Percentiles rank a stretch among this genome's conserved stretches.
phyloP scores from a whole-genome alignment of 768 basidiomycete genomes.

The Mycena galopus region DNA sequence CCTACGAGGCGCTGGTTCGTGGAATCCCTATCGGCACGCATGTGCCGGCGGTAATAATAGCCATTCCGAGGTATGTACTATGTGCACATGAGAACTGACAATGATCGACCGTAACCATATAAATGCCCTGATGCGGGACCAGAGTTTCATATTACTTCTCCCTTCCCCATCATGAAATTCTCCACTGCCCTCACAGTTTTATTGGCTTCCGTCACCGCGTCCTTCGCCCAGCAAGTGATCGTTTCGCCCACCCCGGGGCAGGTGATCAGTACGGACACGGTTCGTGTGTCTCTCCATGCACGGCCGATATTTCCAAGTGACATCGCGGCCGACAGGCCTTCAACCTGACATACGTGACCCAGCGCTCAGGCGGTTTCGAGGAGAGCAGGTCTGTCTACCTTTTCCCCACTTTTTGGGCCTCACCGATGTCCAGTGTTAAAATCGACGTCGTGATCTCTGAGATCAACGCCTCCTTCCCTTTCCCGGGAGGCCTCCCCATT shows the following conservation, averaged over 20 bases:
- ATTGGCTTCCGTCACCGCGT: background rate
- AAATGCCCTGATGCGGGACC: slow-evolving; percentile 4
- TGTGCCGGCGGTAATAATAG: too few relatives aligned
- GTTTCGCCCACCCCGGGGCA: slow-evolving; percentile 15
- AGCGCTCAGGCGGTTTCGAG: slow-evolving; percentile 14
- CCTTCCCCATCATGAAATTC: slow-evolving; percentile 1
- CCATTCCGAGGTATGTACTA: too few relatives aligned
- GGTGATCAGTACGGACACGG: background rate
- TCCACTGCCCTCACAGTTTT: slow-evolving; percentile 2
- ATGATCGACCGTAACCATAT: background rate
- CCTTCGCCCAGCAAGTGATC: slow-evolving; percentile 18
- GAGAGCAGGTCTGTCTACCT: slow-evolving; percentile 10
- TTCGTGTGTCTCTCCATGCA: slow-evolving; percentile 13
- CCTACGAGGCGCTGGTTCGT: too few relatives aligned
- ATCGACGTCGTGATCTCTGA: slow-evolving; percentile 17
- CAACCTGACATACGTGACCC: slow-evolving; percentile 14
- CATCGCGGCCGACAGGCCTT: slow-evolving; percentile 12
- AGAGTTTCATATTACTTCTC: background rate
- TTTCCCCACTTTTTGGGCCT: background rate
- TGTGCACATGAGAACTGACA: background rate
- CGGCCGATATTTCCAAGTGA: slow-evolving; percentile 1
- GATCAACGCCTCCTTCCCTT: background rate
- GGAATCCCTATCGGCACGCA: too few relatives aligned
- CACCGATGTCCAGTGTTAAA: background rate
- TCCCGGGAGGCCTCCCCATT: slow-evolving; percentile 10